phyloP scores from a whole-genome alignment of 2,329 filamentous ascomycete species.

The Microsporum audouinii region DNA sequence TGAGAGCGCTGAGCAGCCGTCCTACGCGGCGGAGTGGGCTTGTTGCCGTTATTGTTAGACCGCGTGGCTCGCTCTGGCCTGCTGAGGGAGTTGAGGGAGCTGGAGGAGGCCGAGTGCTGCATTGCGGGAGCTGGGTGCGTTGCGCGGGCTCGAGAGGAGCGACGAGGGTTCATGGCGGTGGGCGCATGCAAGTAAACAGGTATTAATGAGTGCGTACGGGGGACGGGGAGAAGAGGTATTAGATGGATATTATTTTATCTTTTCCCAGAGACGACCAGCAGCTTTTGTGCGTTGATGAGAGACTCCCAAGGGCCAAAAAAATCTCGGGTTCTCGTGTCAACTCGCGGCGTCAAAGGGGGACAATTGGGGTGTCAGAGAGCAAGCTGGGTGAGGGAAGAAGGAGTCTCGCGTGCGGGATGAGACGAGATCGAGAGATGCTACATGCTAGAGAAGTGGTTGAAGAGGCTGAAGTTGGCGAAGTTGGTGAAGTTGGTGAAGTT shows the following conservation, averaged over 20 bases:
- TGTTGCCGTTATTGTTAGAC: slow-evolving; percentile 50
- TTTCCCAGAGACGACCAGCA: not conserved
- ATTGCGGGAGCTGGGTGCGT: slow-evolving; percentile 56
- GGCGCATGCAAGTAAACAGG: not conserved
- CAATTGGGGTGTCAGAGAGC: not conserved
- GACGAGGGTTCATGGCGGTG: slow-evolving; percentile 56
- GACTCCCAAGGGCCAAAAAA: not conserved
- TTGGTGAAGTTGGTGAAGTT: not conserved
- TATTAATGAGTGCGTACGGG: not conserved
- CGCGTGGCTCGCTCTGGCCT: slow-evolving; percentile 60
- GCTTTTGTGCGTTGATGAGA: not conserved
- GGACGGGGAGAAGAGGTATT: not conserved
- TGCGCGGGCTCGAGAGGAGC: slow-evolving; percentile 75
- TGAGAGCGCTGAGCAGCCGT: slow-evolving; percentile 51
- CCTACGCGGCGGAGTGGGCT: slow-evolving; percentile 61
- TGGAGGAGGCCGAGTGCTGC: slow-evolving; percentile 67
- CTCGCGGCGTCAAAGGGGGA: not conserved
- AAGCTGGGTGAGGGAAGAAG: not conserved
- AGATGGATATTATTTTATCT: not conserved
- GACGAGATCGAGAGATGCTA: not conserved
- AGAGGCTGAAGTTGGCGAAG: not conserved
- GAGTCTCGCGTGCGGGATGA: not conserved
- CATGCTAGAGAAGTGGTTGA: not conserved
- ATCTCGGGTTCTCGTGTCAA: not conserved
- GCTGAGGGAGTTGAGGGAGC: slow-evolving; percentile 57